Percentiles rank a stretch among this genome's conserved stretches.
phyloP scores from a whole-genome alignment of 768 basidiomycete genomes.

The Pleurotus sapidus region DNA sequence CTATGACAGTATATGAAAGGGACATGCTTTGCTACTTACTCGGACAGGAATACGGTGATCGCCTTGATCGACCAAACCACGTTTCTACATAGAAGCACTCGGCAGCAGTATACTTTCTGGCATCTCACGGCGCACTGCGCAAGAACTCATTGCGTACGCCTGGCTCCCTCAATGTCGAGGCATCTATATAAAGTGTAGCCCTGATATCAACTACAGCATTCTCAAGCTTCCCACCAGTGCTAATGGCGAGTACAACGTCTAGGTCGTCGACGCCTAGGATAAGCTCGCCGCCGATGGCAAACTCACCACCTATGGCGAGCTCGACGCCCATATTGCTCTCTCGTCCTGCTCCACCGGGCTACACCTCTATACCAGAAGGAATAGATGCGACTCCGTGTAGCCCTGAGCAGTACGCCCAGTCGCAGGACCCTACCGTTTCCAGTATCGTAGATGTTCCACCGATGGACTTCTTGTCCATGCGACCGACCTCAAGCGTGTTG shows the following conservation, averaged over 20 bases:
- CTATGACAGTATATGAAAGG: too few species aligned
- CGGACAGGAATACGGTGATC: too few species aligned
- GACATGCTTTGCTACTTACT: too few species aligned
- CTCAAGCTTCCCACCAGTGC: not conserved
- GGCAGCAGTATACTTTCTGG: too few species aligned
- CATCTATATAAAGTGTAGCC: not conserved
- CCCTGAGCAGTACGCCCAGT: not conserved
- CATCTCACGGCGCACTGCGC: too few species aligned
- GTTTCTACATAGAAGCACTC: too few species aligned
- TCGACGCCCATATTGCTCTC: not conserved
- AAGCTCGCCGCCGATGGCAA: not conserved
- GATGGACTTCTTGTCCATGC: not conserved
- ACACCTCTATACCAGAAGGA: constrained; percentile 6
- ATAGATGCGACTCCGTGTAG: not conserved
- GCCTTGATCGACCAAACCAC: too few species aligned
- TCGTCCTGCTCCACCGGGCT: not conserved
- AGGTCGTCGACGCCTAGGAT: not conserved
- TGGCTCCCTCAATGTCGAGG: not conserved
- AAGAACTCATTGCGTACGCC: too few species aligned
- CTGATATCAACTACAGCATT: not conserved
- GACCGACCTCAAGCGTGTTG: not conserved
- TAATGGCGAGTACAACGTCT: too few species aligned
- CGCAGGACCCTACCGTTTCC: not conserved
- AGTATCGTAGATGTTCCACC: constrained; percentile 3
- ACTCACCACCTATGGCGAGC: not conserved